Conservation (phyloP, 2,329 filamentous ascomycete genomes). For the Elsinoe fawcettii region DNA sequence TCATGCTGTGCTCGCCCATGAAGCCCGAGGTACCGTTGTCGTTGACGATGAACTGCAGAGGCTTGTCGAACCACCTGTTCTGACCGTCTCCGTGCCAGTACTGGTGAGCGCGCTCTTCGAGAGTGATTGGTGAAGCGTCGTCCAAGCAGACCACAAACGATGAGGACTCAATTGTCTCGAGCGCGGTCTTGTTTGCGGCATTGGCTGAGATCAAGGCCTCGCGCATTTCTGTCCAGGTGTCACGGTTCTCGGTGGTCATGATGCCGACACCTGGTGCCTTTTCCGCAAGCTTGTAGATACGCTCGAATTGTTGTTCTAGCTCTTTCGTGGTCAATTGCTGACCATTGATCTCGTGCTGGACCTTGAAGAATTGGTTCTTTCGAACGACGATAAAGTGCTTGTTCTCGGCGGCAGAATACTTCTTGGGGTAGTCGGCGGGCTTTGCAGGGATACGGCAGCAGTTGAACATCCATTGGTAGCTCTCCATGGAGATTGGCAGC, state of each 20-base stretch:
- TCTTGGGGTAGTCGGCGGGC: slow-evolving; percentile 73
- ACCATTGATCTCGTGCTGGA: slow-evolving; percentile 71
- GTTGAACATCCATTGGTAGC: slow-evolving; percentile 99
- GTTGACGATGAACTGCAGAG: slow-evolving; percentile 93
- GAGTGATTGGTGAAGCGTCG: slow-evolving; percentile 80
- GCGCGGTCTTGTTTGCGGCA: slow-evolving; percentile 65
- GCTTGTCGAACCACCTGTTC: slow-evolving; percentile 98
- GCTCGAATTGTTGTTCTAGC: slow-evolving; percentile 80
- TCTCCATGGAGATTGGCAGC: slow-evolving; percentile 95
- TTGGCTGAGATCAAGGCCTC: slow-evolving; percentile 67
- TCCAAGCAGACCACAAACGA: slow-evolving; percentile 92
- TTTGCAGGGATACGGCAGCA: slow-evolving; percentile 74
- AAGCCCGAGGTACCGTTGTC: slow-evolving; percentile 97
- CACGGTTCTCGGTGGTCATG: slow-evolving; percentile 86
- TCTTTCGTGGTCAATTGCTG: slow-evolving; percentile 81
- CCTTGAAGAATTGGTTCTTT: slow-evolving; percentile 97
- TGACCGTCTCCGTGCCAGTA: slow-evolving; percentile 98
- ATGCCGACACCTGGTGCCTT: slow-evolving; percentile 68
- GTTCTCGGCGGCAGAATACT: slow-evolving; percentile 66
- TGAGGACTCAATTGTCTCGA: slow-evolving; percentile 77
- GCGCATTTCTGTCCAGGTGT: slow-evolving; percentile 79
- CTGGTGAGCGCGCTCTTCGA: slow-evolving; percentile 88
- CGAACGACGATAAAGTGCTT: slow-evolving; percentile 84
- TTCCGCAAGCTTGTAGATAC: slow-evolving; percentile 71
- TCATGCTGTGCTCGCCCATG: slow-evolving; percentile 99